A percentile compares a stretch with the other conserved stretches of the same genome.
phyloP scores from a whole-genome alignment of 2,329 filamentous ascomycete genomes.

The Colletotrichum viniferum region DNA sequence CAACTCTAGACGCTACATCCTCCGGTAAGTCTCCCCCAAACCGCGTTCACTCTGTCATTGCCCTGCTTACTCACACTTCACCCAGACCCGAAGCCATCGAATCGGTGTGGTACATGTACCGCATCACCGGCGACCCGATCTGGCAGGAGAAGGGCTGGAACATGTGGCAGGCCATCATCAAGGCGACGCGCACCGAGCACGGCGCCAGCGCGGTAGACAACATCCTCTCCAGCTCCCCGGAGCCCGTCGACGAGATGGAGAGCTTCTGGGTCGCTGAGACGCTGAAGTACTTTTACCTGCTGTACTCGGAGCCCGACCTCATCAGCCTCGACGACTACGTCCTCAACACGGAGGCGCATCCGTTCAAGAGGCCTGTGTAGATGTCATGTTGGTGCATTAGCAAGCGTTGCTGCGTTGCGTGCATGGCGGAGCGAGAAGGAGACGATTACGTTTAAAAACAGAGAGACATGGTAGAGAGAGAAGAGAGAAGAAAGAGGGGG shows the following conservation, averaged over 20 bases:
- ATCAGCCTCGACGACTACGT: conserved; percentile 73
- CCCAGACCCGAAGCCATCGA: conserved; percentile 83
- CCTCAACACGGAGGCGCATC: conserved; percentile 68
- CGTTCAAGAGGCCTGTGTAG: conserved; percentile 51
- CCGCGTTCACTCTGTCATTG: conserved; percentile 29
- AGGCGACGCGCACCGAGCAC: conserved; percentile 66
- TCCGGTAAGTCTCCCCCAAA: conserved; percentile 53
- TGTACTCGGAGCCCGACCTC: conserved; percentile 73
- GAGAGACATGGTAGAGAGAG: not conserved
- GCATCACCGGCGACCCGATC: conserved; percentile 77
- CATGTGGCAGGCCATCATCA: conserved; percentile 79
- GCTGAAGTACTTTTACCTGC: conserved; percentile 88
- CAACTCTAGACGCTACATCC: conserved; percentile 56
- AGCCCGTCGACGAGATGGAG: conserved; percentile 72
- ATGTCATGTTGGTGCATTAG: not conserved
- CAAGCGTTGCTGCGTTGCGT: not conserved
- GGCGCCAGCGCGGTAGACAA: conserved; percentile 75
- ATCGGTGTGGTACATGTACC: conserved; percentile 88
- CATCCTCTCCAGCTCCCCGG: conserved; percentile 52
- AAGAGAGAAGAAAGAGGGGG: not conserved
- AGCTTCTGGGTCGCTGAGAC: conserved; percentile 93
- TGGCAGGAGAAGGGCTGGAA: conserved; percentile 86
- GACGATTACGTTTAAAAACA: not conserved
- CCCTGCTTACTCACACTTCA: conserved; percentile 21
- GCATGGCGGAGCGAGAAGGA: not conserved